These are phyloP conservation scores for Venturia effusa DNA, from an alignment of 2,329 filamentous ascomycete genomes.

Conservation along the genomic window DNA sequence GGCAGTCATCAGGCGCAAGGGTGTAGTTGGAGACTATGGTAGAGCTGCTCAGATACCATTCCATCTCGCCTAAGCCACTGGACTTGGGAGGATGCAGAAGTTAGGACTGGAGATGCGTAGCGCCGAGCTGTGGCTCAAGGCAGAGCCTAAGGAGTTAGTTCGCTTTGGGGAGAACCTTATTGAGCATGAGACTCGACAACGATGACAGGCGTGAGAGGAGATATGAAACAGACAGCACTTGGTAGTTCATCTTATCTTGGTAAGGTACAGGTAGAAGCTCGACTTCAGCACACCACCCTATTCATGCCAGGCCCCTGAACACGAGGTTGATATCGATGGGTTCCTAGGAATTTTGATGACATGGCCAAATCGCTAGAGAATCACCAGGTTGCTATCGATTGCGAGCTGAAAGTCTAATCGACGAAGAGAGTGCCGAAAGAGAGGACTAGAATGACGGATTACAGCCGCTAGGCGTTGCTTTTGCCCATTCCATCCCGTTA, in stretches of 20 bases:
- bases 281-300: no score
- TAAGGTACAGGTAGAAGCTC: no score
- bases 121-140: conserved; percentile 1
- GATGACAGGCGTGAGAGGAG: background rate
- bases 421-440: background rate
- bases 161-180: background rate
- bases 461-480: background rate
- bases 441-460: background rate
- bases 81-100: background rate
- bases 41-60: background rate
- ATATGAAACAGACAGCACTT: no score
- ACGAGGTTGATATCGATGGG: background rate
- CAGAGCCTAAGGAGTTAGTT: no score
- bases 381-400: background rate
- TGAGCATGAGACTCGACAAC: background rate
- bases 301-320: background rate
- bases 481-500: background rate
- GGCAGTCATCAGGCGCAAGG: background rate
- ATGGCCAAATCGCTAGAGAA: no score
- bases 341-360: no score
- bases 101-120: background rate
- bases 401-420: background rate
- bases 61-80: background rate
- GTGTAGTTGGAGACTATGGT: background rate
- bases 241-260: no score